A percentile compares a stretch with the other conserved stretches of the same genome.
Evolutionary conservation across 352 stramenopile genomes (phyloP).

Genomic region (Pythium utonaiense): DNA sequence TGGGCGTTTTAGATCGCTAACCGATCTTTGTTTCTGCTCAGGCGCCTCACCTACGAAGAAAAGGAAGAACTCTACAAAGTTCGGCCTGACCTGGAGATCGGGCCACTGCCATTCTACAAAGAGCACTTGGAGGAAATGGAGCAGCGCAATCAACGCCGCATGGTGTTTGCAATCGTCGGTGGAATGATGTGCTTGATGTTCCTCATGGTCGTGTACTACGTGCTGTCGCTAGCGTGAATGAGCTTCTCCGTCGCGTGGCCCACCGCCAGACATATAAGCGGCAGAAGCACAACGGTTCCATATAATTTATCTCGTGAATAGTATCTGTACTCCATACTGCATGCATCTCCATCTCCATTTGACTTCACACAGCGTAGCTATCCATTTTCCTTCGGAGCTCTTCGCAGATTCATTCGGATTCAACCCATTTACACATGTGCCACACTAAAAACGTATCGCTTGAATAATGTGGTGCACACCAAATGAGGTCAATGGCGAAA

Average conservation of each 20-base stretch:
- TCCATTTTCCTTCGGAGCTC: neutral
- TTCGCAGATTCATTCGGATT: neutral
- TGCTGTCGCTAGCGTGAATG: constrained; percentile 23
- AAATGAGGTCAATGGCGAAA: neutral
- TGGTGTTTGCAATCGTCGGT: constrained; percentile 74
- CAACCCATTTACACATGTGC: constrained; percentile 3
- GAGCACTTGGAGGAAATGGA: constrained; percentile 55
- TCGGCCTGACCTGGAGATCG: constrained; percentile 79
- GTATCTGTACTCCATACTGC: neutral
- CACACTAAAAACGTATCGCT: neutral
- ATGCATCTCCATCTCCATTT: neutral
- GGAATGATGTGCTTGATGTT: constrained; percentile 63
- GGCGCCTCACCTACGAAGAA: constrained; percentile 72
- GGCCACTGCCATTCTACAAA: constrained; percentile 49
- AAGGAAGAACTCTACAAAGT: constrained; percentile 80
- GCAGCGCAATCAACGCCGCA: constrained; percentile 53
- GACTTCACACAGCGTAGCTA: neutral
- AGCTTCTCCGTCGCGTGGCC: neutral
- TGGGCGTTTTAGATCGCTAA: too few relatives aligned
- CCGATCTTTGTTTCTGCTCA: constrained; percentile 12
- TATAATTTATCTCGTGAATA: constrained; percentile 11
- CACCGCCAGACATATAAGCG: neutral
- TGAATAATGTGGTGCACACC: constrained; percentile 10
- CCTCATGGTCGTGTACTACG: constrained; percentile 70
- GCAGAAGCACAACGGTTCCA: neutral